phyloP scores from a whole-genome alignment of 306 rosid genomes.

The Parietaria judaica region DNA sequence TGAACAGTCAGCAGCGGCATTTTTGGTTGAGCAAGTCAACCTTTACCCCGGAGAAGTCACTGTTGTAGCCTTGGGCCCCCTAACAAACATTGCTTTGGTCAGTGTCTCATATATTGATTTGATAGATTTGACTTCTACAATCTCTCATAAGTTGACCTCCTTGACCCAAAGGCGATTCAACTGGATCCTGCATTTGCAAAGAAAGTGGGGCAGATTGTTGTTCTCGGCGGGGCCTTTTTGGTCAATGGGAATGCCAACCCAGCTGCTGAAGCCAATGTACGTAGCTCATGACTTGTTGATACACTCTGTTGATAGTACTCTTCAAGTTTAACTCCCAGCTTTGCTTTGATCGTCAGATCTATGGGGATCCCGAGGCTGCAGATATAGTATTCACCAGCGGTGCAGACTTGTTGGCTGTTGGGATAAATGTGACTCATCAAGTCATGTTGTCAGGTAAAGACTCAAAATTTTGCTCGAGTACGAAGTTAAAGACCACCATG shows the following conservation, averaged over 20 bases:
- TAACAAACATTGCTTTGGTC: slow-evolving; percentile 91
- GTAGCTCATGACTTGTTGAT: slow-evolving; percentile 7
- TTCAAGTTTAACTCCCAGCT: not conserved
- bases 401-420: slow-evolving; percentile 70
- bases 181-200: slow-evolving; percentile 61
- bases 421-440: slow-evolving; percentile 90
- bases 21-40: slow-evolving; percentile 72
- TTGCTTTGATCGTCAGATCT: slow-evolving; percentile 37
- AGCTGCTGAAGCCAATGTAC: slow-evolving; percentile 88
- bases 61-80: slow-evolving; percentile 84
- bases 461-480: not conserved
- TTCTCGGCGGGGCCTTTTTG: slow-evolving; percentile 83
- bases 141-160: not conserved
- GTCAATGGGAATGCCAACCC: slow-evolving; percentile 95
- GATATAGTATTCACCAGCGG: slow-evolving; percentile 81
- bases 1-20: slow-evolving; percentile 58
- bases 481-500: no score
- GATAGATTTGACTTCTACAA: not conserved
- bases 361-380: slow-evolving; percentile 96
- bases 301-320: not conserved
- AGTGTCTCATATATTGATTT: slow-evolving; percentile 5
- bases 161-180: slow-evolving; percentile 53
- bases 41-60: slow-evolving; percentile 72
- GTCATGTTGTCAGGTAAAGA: slow-evolving; percentile 60
- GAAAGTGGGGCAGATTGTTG: slow-evolving; percentile 66